A percentile compares a stretch with the other conserved stretches of the same genome.
phyloP scores from a whole-genome alignment of 352 stramenopile genomes.

The Globisporangium solare region DNA sequence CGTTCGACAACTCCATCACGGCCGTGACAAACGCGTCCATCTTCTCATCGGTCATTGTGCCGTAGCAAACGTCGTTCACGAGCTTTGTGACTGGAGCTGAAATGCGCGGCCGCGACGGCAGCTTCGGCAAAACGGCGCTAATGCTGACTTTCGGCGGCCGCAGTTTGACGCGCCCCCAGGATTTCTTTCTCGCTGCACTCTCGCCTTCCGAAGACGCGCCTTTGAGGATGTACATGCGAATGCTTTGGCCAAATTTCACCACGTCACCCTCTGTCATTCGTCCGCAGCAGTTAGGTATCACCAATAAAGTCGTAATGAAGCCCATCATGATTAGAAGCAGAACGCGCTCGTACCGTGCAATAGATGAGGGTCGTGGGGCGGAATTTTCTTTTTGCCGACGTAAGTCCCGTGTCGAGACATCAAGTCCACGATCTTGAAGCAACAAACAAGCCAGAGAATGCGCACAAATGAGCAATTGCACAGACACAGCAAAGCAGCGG shows the following conservation, averaged over 20 bases:
- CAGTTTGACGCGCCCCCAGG: slow-evolving; percentile 72
- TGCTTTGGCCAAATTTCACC: slow-evolving; percentile 85
- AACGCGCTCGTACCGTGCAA: slow-evolving; percentile 47
- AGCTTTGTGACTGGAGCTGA: slow-evolving; percentile 63
- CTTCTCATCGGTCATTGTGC: slow-evolving; percentile 68
- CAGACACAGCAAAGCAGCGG: too few relatives aligned
- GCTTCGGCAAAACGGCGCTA: slow-evolving; percentile 65
- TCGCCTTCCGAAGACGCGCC: slow-evolving; percentile 52
- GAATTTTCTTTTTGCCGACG: slow-evolving; percentile 79
- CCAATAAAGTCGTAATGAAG: too few relatives aligned
- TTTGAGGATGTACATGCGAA: slow-evolving; percentile 82
- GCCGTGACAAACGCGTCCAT: slow-evolving; percentile 59
- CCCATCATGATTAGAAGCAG: background rate
- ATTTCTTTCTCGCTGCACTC: slow-evolving; percentile 77
- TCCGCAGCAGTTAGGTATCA: background rate
- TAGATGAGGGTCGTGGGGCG: slow-evolving; percentile 77
- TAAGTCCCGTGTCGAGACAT: slow-evolving; percentile 88
- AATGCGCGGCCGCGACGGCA: slow-evolving; percentile 50
- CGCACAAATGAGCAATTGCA: background rate
- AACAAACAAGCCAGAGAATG: background rate
- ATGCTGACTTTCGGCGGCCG: slow-evolving; percentile 70
- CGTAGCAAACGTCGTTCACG: slow-evolving; percentile 82
- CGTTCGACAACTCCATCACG: slow-evolving; percentile 61
- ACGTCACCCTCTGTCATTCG: slow-evolving; percentile 61
- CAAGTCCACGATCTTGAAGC: slow-evolving; percentile 72